Evolutionary conservation across 2,329 filamentous ascomycete genomes (phyloP).

Genomic region (Colletotrichum neosansevieriae): DNA sequence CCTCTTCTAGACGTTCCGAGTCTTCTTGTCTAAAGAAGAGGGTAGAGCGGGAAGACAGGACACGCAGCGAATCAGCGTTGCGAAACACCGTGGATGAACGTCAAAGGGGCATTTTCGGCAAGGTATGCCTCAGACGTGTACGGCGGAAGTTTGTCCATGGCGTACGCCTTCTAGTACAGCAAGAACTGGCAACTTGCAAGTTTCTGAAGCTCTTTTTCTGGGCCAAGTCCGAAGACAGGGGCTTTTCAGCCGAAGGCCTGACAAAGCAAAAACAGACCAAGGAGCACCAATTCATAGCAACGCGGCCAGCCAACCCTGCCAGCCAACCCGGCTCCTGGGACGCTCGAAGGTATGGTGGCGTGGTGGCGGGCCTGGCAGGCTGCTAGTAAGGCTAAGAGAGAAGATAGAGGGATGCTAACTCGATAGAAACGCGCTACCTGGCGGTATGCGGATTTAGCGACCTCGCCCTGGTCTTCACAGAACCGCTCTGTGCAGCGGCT

Average conservation of each 20-base stretch:
- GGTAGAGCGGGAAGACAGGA: no score
- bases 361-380: neutral
- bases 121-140: no score
- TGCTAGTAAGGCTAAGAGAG: neutral
- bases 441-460: slow-evolving; percentile 15
- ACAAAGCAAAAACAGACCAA: neutral
- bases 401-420: neutral
- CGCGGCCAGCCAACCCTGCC: slow-evolving; percentile 13
- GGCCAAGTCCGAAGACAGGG: slow-evolving; percentile 4
- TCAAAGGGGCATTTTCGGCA: no score
- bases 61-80: slow-evolving; percentile 1
- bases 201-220: neutral
- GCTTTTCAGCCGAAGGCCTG: neutral
- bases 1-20: no score
- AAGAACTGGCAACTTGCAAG: neutral
- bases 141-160: neutral
- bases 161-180: neutral
- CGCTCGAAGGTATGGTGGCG: slow-evolving; percentile 1
- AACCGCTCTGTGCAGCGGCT: neutral
- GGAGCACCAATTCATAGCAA: neutral
- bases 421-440: slow-evolving; percentile 18
- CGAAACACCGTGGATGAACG: neutral
- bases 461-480: slow-evolving; percentile 8
- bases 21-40: neutral
- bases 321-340: slow-evolving; percentile 15